Conservation (phyloP, 2,329 filamentous ascomycete species). For the Eutypa lata region DNA sequence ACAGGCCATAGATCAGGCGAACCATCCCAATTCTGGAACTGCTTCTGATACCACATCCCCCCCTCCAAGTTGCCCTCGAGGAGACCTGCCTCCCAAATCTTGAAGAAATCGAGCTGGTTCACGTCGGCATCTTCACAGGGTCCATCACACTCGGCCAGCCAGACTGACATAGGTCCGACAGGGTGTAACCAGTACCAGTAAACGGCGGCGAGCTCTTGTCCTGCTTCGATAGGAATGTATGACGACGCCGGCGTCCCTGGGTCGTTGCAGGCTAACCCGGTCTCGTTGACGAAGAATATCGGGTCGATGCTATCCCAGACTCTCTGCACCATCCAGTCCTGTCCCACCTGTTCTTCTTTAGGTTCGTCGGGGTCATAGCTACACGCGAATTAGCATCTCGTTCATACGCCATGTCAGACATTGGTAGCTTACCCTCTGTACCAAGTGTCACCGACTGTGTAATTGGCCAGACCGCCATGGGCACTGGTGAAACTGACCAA, state of each 20-base stretch:
- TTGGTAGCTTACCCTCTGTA: conserved; percentile 33
- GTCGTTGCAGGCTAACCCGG: conserved; percentile 34
- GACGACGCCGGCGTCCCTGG: conserved; percentile 31
- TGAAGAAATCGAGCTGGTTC: conserved; percentile 33
- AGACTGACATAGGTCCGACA: conserved; percentile 37
- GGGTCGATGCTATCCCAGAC: conserved; percentile 36
- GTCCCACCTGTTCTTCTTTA: conserved; percentile 27
- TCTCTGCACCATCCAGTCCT: conserved; percentile 37
- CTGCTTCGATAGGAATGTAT: conserved; percentile 35
- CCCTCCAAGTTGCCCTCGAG: conserved; percentile 29
- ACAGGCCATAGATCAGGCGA: conserved; percentile 39
- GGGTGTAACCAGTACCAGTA: conserved; percentile 42
- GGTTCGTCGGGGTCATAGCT: conserved; percentile 34
- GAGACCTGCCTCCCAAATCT: conserved; percentile 37
- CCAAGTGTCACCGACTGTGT: conserved; percentile 39
- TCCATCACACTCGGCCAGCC: conserved; percentile 32
- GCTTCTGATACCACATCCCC: conserved; percentile 37
- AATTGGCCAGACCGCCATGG: conserved; percentile 37
- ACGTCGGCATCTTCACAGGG: conserved; percentile 29
- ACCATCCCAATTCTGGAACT: conserved; percentile 37
- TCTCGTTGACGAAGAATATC: conserved; percentile 31
- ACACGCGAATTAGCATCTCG: neutral
- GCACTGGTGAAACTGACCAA: conserved; percentile 16
- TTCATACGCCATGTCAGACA: neutral
- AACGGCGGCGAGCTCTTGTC: conserved; percentile 34